A percentile compares a stretch with the other conserved stretches of the same genome.
Conservation (phyloP, 2,329 filamentous ascomycete genomes). For the Fusarium liriodendri region DNA sequence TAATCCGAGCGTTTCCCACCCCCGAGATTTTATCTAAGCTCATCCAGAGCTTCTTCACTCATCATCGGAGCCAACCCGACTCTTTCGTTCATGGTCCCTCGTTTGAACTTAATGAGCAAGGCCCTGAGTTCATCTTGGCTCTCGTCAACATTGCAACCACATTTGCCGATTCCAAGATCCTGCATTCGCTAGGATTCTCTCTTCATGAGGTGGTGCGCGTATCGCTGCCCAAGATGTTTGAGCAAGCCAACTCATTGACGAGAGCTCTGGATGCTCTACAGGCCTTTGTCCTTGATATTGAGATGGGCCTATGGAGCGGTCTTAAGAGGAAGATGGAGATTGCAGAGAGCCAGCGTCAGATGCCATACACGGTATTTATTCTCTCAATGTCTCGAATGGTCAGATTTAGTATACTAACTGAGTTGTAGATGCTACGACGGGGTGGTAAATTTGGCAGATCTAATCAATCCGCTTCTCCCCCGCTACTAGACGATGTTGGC, state of each 20-base stretch:
- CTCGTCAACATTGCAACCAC: constrained; percentile 5
- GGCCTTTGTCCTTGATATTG: constrained; percentile 22
- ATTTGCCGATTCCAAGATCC: constrained; percentile 7
- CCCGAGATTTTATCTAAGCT: constrained; percentile 20
- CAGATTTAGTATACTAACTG: not conserved
- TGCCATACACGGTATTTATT: constrained; percentile 20
- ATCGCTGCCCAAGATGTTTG: constrained; percentile 4
- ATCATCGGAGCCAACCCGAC: constrained; percentile 17
- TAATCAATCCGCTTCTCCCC: not conserved
- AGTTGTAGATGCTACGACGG: constrained; percentile 15
- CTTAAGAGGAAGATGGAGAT: constrained; percentile 31
- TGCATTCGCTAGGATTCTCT: constrained; percentile 24
- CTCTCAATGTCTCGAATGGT: not conserved
- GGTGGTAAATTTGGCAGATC: constrained; percentile 13
- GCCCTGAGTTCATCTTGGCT: constrained; percentile 12
- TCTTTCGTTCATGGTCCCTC: constrained; percentile 20
- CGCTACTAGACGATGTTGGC: constrained; percentile 7
- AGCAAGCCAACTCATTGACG: constrained; percentile 19
- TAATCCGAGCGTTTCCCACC: constrained; percentile 22
- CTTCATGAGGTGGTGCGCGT: constrained; percentile 22
- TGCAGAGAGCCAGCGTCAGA: constrained; percentile 23
- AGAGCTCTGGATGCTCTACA: constrained; percentile 15
- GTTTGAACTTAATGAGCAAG: constrained; percentile 11
- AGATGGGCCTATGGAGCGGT: constrained; percentile 25
- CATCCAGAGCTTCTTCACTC: constrained; percentile 21